phyloP scores from a whole-genome alignment of 192 early-diverging fungal species.

The Glomus cerebriforme region DNA sequence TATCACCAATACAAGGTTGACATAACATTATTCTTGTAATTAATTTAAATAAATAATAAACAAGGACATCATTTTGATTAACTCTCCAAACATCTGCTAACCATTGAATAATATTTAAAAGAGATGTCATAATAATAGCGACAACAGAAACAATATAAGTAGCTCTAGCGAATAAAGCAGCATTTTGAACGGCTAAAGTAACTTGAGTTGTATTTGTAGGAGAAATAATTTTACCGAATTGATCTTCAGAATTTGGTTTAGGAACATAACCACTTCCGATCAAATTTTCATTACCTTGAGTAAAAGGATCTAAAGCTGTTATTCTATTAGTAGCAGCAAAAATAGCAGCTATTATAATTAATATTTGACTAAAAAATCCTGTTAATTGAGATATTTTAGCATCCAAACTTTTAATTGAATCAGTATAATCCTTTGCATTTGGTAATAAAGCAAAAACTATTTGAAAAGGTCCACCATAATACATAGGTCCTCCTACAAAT shows the following conservation, averaged over 20 bases:
- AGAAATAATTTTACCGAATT: not conserved
- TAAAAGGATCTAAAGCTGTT: not conserved
- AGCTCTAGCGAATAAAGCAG: not conserved
- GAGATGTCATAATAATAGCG: conserved; percentile 14
- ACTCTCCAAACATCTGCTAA: conserved; percentile 10
- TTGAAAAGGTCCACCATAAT: conserved; percentile 20
- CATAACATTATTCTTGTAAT: not conserved
- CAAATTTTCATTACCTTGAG: not conserved
- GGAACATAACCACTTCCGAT: not conserved
- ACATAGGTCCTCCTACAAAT: not conserved
- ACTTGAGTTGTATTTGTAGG: not conserved
- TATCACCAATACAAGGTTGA: conserved; percentile 13
- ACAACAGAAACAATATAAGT: not conserved
- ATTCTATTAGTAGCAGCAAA: not conserved
- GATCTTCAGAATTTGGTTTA: not conserved
- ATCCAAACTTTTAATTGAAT: conserved; percentile 1
- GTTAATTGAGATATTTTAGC: conserved; percentile 1
- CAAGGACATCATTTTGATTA: not conserved
- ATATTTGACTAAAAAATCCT: not conserved
- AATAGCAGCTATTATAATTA: not conserved
- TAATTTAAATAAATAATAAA: conserved; percentile 1
- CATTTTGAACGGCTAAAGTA: not conserved
- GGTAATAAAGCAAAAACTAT: not conserved
- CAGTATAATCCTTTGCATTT: not conserved
- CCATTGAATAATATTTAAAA: conserved; percentile 23